Evolutionary conservation across 352 stramenopile species (phyloP).

Genomic region (Phytophthora sansomeana): DNA sequence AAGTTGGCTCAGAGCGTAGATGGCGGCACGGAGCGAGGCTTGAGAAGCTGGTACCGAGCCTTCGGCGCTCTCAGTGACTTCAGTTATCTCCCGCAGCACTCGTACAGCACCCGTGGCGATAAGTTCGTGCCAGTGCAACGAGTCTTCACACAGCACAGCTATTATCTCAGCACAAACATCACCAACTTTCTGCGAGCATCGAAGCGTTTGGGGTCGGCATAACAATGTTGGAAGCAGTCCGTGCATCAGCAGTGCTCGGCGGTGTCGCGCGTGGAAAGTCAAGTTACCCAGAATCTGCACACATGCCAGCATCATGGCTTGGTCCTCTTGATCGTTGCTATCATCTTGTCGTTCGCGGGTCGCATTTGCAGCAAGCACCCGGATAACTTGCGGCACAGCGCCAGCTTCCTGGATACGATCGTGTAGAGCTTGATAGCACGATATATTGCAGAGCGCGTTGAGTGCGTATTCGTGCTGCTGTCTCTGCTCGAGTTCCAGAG

Average conservation of each 20-base stretch:
- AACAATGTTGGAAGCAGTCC: conserved; percentile 60
- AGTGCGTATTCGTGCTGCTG: conserved; percentile 78
- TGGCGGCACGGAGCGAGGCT: conserved; percentile 52
- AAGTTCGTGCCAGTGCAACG: conserved; percentile 55
- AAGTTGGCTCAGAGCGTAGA: conserved; percentile 79
- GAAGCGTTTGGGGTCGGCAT: conserved; percentile 42
- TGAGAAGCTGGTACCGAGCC: conserved; percentile 11
- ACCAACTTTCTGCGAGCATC: conserved; percentile 47
- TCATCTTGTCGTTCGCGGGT: conserved; percentile 7
- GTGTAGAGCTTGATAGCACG: conserved; percentile 63
- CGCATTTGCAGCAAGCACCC: conserved; percentile 46
- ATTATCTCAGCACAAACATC: conserved; percentile 74
- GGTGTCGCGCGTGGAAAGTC: conserved; percentile 64
- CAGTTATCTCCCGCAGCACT: conserved; percentile 59
- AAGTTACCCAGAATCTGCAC: conserved; percentile 79
- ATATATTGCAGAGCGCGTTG: conserved; percentile 85
- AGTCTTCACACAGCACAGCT: conserved; percentile 74
- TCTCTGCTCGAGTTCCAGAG: conserved; percentile 56
- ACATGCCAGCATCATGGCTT: conserved; percentile 68
- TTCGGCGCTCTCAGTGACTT: conserved; percentile 25
- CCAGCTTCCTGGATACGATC: conserved; percentile 75
- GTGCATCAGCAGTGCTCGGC: conserved; percentile 66
- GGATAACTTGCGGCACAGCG: conserved; percentile 57
- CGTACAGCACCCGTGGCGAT: conserved; percentile 60
- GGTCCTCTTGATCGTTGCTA: conserved; percentile 30